These are phyloP conservation scores for Picochlorum sp. DNA, from an alignment of 139 green algal species.

Conservation along the genomic window DNA sequence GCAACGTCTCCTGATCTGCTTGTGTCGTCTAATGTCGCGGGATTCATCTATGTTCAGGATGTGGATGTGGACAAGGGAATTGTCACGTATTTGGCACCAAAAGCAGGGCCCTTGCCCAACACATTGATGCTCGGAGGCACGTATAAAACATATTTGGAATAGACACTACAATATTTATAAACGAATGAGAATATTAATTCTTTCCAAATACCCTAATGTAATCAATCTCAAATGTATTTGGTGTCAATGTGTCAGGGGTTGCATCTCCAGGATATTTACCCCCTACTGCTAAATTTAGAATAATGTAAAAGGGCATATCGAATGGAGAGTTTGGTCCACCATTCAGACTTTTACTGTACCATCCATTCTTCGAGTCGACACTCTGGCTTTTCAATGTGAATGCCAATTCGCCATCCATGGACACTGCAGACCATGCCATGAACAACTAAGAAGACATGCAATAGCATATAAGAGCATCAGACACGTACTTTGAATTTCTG, in stretches of 20 bases:
- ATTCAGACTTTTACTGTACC: neutral
- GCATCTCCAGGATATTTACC: constrained; percentile 7
- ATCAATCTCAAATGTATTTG: constrained; percentile 5
- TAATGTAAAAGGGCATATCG: constrained; percentile 16
- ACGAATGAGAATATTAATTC: constrained; percentile 1
- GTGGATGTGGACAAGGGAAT: constrained; percentile 56
- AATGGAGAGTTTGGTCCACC: constrained; percentile 8
- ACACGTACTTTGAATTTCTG: constrained; percentile 20
- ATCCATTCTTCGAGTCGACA: neutral
- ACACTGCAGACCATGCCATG: neutral
- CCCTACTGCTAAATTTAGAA: constrained; percentile 13
- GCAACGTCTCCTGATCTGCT: constrained; percentile 43
- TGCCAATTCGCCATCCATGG: neutral
- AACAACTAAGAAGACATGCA: too few species aligned
- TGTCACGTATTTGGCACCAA: constrained; percentile 67
- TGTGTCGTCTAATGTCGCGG: constrained; percentile 67
- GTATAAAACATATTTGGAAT: constrained; percentile 60
- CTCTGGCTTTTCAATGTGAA: constrained; percentile 2
- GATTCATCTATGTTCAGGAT: constrained; percentile 75
- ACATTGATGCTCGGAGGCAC: constrained; percentile 66
- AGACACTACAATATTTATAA: constrained; percentile 3
- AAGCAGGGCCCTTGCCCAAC: constrained; percentile 57
- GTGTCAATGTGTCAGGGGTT: neutral
- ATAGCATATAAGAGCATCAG: too few species aligned
- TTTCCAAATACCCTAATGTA: constrained; percentile 19